A percentile compares a stretch with the other conserved stretches of the same genome.
These are phyloP conservation scores for Clonostachys solani DNA, from an alignment of 2,329 filamentous ascomycete genomes.

Conservation along the genomic window DNA sequence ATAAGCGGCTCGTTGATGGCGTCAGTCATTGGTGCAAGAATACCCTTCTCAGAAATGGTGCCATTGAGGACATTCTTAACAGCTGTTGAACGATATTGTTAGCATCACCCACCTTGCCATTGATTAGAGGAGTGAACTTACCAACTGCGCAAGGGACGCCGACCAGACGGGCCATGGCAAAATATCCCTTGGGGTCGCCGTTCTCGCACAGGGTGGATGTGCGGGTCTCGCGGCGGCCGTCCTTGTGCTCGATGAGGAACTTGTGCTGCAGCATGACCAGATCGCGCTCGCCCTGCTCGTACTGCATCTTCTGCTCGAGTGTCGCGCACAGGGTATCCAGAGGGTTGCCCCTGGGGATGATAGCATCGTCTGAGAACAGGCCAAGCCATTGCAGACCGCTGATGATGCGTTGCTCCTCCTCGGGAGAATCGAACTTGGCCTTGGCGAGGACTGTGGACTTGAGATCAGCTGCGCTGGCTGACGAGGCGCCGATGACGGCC, in stretches of 20 bases:
- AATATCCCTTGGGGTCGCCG: constrained; percentile 74
- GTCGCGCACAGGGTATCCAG: constrained; percentile 88
- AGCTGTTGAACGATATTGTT: constrained; percentile 38
- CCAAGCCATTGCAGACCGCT: constrained; percentile 69
- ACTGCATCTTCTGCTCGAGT: constrained; percentile 90
- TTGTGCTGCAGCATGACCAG: constrained; percentile 77
- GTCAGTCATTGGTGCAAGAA: constrained; percentile 72
- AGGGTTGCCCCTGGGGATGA: constrained; percentile 71
- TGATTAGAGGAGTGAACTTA: constrained; percentile 1
- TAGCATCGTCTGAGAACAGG: constrained; percentile 63
- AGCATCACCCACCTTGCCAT: neutral
- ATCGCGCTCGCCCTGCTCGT: constrained; percentile 77
- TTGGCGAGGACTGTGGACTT: constrained; percentile 70
- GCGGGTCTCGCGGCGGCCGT: constrained; percentile 71
- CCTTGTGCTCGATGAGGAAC: constrained; percentile 80
- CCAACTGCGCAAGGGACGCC: constrained; percentile 56
- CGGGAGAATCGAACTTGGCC: constrained; percentile 64
- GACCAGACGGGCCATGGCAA: constrained; percentile 79
- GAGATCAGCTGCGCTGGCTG: constrained; percentile 65
- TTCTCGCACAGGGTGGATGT: constrained; percentile 82
- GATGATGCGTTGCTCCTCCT: constrained; percentile 67
- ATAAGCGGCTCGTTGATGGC: constrained; percentile 71
- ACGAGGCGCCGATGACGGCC: constrained; percentile 67
- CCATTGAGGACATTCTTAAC: constrained; percentile 76
- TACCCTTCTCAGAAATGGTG: constrained; percentile 66